phyloP scores from a whole-genome alignment of 306 rosid genomes.

The Sphenostylis stenocarpa region DNA sequence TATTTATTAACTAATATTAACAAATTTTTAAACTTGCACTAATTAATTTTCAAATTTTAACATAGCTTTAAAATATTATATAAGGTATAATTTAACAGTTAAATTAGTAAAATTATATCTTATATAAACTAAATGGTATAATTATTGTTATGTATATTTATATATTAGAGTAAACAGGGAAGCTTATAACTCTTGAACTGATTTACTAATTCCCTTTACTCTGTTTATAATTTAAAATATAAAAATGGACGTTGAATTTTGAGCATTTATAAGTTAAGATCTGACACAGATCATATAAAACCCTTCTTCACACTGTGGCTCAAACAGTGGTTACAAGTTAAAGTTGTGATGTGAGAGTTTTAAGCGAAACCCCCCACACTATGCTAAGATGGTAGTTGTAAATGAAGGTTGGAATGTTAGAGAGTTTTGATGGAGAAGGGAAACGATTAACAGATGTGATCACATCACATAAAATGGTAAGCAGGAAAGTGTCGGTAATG shows the following conservation, averaged over 20 bases:
- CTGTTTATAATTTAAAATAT: background rate
- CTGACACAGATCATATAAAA: too few species aligned
- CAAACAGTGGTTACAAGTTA: too few species aligned
- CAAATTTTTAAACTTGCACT: too few species aligned
- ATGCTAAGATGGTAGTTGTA: too few species aligned
- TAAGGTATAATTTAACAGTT: background rate
- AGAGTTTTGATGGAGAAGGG: background rate
- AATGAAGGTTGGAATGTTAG: background rate
- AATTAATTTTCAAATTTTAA: too few species aligned
- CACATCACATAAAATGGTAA: background rate
- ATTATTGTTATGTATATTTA: too few species aligned
- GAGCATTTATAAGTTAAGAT: too few species aligned
- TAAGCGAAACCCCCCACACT: too few species aligned
- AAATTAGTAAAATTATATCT: background rate
- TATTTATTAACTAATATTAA: too few species aligned
- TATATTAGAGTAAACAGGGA: background rate
- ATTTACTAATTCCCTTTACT: background rate
- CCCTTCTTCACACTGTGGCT: too few species aligned
- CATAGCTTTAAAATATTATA: background rate
- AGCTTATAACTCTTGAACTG: background rate
- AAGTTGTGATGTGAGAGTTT: too few species aligned
- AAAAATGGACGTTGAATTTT: background rate
- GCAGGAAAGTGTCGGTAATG: conserved; percentile 50
- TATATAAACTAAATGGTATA: background rate
- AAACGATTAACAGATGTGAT: background rate